These are phyloP conservation scores for Globisporangium solare DNA, from an alignment of 352 stramenopile species.

Conservation along the genomic window DNA sequence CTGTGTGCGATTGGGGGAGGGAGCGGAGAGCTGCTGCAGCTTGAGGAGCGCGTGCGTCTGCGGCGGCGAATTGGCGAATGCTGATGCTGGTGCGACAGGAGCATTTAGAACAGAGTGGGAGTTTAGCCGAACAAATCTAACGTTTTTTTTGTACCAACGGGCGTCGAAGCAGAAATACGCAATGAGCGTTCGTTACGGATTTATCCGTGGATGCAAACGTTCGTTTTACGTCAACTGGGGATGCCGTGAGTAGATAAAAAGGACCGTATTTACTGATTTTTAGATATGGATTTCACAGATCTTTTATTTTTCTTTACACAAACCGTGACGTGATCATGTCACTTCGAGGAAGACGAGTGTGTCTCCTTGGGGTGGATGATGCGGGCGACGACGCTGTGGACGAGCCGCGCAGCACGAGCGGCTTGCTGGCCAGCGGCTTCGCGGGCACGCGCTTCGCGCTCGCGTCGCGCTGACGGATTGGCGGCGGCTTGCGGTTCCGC, in stretches of 20 bases:
- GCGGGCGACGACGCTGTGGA: neutral
- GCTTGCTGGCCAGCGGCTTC: neutral
- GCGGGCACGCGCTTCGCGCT: neutral
- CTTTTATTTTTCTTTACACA: too few relatives aligned
- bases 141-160: neutral
- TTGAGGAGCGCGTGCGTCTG: neutral
- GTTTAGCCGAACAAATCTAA: neutral
- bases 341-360: too few relatives aligned
- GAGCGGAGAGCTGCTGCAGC: neutral
- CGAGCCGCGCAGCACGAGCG: neutral
- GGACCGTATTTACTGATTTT: too few relatives aligned
- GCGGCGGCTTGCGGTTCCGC: conserved; percentile 1
- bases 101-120: too few relatives aligned
- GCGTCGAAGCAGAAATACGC: neutral
- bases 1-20: neutral
- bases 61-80: neutral
- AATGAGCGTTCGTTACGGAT: neutral
- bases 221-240: too few relatives aligned
- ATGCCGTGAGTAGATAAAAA: neutral
- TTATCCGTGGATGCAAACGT: too few relatives aligned
- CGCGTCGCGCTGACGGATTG: neutral
- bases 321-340: too few relatives aligned
- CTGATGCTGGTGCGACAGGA: neutral
- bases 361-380: neutral
- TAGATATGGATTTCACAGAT: too few relatives aligned